A percentile compares a stretch with the other conserved stretches of the same genome.
phyloP scores from a whole-genome alignment of 208 protist genomes.

The Trypanosoma caninum region DNA sequence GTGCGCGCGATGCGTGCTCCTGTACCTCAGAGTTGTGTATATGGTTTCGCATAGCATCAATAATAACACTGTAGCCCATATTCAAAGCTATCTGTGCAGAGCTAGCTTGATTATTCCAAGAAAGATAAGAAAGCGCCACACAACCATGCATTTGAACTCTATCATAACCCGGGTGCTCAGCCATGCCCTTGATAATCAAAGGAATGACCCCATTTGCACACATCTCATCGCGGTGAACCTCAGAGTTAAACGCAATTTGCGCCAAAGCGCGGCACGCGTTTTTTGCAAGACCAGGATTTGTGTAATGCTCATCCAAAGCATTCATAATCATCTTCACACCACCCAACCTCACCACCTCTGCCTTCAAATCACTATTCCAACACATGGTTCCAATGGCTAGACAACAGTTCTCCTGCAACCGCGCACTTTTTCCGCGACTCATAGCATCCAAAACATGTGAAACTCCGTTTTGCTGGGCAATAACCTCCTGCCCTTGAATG shows the following conservation, averaged over 20 bases:
- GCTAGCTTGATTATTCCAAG: conserved; percentile 86
- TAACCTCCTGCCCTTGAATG: conserved; percentile 65
- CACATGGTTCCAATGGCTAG: conserved; percentile 90
- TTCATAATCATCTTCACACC: conserved; percentile 83
- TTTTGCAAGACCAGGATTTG: conserved; percentile 78
- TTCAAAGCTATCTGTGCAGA: conserved; percentile 76
- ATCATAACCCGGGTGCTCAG: conserved; percentile 81
- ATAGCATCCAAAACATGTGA: conserved; percentile 80
- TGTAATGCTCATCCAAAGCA: conserved; percentile 77
- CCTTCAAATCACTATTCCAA: conserved; percentile 90
- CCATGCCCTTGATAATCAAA: conserved; percentile 85
- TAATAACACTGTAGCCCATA: conserved; percentile 74
- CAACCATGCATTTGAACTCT: conserved; percentile 89
- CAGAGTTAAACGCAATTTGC: conserved; percentile 89
- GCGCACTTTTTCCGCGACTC: conserved; percentile 66
- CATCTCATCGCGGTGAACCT: conserved; percentile 86
- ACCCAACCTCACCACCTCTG: conserved; percentile 75
- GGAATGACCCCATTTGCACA: conserved; percentile 78
- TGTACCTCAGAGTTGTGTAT: conserved; percentile 86
- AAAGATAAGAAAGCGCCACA: conserved; percentile 90
- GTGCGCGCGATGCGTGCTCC: conserved; percentile 83
- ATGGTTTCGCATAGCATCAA: conserved; percentile 88
- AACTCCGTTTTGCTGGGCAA: conserved; percentile 75
- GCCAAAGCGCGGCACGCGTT: conserved; percentile 88
- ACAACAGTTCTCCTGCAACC: conserved; percentile 86